A percentile compares a stretch with the other conserved stretches of the same genome.
Conservation (phyloP, 305 asterid species). For the Salvia sclarea region DNA sequence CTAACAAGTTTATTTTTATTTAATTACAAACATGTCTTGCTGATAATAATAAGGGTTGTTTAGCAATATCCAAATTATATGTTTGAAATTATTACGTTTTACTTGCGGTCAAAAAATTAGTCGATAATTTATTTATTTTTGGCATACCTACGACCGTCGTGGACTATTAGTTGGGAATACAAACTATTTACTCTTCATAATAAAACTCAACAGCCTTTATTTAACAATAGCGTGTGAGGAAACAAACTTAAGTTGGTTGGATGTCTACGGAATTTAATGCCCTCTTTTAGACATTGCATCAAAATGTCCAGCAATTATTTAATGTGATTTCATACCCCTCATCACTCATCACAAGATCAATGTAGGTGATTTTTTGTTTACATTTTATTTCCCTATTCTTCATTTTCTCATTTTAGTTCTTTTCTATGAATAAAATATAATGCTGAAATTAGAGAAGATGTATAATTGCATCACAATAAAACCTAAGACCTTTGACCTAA, state of each 20-base stretch:
- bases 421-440: no score
- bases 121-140: background rate
- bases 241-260: background rate
- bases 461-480: no score
- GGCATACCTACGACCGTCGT: no score
- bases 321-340: no score
- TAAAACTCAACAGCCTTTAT: background rate
- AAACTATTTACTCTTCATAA: background rate
- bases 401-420: no score
- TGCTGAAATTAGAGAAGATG: no score
- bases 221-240: background rate
- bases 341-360: no score
- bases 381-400: no score
- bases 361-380: no score
- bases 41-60: background rate
- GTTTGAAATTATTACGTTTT: background rate
- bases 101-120: background rate
- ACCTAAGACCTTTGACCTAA: no score
- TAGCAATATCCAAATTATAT: background rate
- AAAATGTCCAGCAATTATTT: no score
- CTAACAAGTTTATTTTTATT: background rate
- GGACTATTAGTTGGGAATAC: no score
- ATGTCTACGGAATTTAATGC: background rate
- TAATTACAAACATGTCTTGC: background rate
- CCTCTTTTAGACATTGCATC: background rate